Evolutionary conservation across 2,329 filamentous ascomycete genomes (phyloP), one percentile per base, ranked within the genome.

Genomic region (Metarhizium guizhouense): DNA sequence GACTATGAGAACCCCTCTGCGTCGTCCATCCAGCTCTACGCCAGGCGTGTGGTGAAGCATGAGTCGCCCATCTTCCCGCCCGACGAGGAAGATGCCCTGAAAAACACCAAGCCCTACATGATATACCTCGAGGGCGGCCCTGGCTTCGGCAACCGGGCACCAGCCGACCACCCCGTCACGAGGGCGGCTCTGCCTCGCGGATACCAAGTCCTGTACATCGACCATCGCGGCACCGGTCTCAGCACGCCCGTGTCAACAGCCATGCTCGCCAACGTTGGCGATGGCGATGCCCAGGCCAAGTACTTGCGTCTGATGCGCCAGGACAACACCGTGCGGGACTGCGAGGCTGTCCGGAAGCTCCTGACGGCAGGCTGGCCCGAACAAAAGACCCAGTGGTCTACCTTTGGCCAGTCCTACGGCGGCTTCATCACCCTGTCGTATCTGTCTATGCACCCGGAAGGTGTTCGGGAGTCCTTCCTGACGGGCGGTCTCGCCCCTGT

Each of bases 321-420:
- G 38, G 92, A 96, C 70, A 94, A 82, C 66, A 95, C 95, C 53
- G 91, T 97, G 45, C 84, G 83, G 50, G 93, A 97, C 65, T 89
- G 87, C 60, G 93, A 97, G 68, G 90, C 92, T 4, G 83, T 97
- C 36, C 83, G 93, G 5, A 81, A 84, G 63, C 86, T 80, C 43
- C 75, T 97, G 54, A 94, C 88, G 0, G 74, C 77, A 5, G 82
- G 85, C 53, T 88, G 84, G 63, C 84, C 87, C 0, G 75, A 80
- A 25, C 82, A 86, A 51, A 84, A 87, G 67, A 82, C 84, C 68
- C 85, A 86, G 67, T 96, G 92, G 93, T 87, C 85, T 56, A 80
- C 94, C 34, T 86, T 95, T 59, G 93, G 93, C 8, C 93, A 96
- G 72, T 92, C 87, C 16, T 97, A 95, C 69, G 93, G 93, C 43